Conservation (phyloP, 2,329 filamentous ascomycete species). For the Capronia epimyces region DNA sequence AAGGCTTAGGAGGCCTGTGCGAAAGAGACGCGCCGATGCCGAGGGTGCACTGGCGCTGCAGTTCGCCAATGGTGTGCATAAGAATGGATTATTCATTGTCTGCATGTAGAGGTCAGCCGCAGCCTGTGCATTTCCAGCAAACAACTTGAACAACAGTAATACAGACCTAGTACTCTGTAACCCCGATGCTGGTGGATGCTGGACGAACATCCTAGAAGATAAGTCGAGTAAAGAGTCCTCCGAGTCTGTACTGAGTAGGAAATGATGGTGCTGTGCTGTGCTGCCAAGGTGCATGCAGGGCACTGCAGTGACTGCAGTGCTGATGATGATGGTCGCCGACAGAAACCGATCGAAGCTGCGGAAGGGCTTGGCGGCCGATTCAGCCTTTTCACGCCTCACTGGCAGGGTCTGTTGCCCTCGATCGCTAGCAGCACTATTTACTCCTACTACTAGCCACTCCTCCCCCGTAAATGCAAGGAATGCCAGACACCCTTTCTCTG, state of each 20-base stretch:
- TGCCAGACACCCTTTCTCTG: neutral
- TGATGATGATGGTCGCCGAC: neutral
- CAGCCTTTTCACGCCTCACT: neutral
- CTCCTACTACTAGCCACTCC: neutral
- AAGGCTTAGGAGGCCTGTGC: neutral
- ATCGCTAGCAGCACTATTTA: neutral
- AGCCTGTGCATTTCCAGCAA: too few relatives aligned
- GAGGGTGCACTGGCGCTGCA: neutral
- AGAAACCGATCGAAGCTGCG: constrained; percentile 1
- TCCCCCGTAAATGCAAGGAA: neutral
- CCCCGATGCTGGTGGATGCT: neutral
- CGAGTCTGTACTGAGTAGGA: too few relatives aligned
- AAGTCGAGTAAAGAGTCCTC: too few relatives aligned
- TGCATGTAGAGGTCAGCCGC: too few relatives aligned
- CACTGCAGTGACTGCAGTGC: too few relatives aligned
- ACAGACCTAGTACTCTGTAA: too few relatives aligned
- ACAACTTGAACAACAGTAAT: too few relatives aligned
- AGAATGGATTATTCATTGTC: too few relatives aligned
- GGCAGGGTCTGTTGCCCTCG: neutral
- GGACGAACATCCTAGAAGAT: neutral
- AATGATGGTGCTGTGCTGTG: too few relatives aligned
- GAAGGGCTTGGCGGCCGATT: neutral
- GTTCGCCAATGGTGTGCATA: too few relatives aligned
- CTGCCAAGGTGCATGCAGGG: too few relatives aligned
- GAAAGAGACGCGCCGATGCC: neutral